These are phyloP conservation scores for Crocinoboletus sp. DNA, from an alignment of 1,284 basidiomycete species.

Conservation along the genomic window DNA sequence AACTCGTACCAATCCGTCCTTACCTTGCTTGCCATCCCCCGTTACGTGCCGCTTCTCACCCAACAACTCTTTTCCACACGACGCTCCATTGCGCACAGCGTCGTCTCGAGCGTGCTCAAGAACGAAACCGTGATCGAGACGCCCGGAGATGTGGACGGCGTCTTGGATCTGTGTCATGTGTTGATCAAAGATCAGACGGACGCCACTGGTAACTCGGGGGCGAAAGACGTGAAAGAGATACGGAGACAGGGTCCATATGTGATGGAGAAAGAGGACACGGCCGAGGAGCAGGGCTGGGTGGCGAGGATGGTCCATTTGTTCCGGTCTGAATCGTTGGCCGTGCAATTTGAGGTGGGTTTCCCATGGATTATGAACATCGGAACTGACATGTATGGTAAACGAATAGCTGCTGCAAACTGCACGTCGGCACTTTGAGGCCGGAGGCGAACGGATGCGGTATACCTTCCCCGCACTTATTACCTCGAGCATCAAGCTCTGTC, in stretches of 20 bases:
- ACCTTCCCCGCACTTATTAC: conserved; percentile 94
- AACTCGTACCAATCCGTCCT: conserved; percentile 93
- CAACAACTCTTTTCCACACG: conserved; percentile 87
- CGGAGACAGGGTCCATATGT: conserved; percentile 53
- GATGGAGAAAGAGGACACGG: conserved; percentile 80
- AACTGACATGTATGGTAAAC: conserved; percentile 3
- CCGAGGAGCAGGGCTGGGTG: conserved; percentile 97
- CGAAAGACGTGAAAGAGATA: conserved; percentile 44
- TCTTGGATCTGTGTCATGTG: conserved; percentile 87
- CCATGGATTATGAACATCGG: background rate
- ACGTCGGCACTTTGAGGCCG: conserved; percentile 79
- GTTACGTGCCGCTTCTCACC: conserved; percentile 76
- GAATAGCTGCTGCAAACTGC: conserved; percentile 82
- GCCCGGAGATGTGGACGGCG: conserved; percentile 87
- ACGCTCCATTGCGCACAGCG: conserved; percentile 85
- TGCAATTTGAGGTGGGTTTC: conserved; percentile 77
- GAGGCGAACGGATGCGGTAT: conserved; percentile 91
- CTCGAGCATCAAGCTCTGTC: conserved; percentile 83
- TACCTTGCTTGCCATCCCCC: conserved; percentile 88
- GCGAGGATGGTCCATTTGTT: conserved; percentile 95
- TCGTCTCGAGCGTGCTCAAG: conserved; percentile 89
- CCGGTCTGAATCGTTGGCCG: conserved; percentile 74
- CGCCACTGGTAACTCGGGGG: conserved; percentile 36
- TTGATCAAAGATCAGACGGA: conserved; percentile 88
- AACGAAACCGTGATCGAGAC: conserved; percentile 92